phyloP scores from a whole-genome alignment of 179 eudicot species.

The Spinacia oleracea region DNA sequence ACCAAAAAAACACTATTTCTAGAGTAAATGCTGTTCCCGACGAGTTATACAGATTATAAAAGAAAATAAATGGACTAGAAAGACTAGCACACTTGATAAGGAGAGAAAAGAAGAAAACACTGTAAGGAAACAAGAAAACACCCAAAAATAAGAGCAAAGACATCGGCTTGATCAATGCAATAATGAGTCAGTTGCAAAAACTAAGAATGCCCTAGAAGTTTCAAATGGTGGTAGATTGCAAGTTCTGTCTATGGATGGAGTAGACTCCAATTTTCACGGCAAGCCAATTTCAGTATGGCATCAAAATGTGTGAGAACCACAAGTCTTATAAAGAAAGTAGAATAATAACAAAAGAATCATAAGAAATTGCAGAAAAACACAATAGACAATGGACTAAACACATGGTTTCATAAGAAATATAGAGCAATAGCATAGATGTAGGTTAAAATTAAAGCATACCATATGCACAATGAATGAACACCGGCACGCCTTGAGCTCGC shows the following conservation, averaged over 20 bases:
- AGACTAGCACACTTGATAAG: neutral
- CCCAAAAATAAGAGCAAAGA: neutral
- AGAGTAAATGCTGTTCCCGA: neutral
- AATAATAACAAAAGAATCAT: no score
- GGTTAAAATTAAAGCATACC: constrained; percentile 59
- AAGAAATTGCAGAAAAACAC: neutral
- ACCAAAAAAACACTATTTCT: neutral
- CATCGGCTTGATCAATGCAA: neutral
- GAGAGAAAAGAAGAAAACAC: neutral
- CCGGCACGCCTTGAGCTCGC: constrained; percentile 60
- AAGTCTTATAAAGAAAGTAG: neutral
- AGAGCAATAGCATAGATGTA: no score
- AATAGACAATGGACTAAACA: neutral
- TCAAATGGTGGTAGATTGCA: no score
- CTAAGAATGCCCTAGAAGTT: neutral
- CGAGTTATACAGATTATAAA: neutral
- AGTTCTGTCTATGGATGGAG: no score
- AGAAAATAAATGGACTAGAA: neutral
- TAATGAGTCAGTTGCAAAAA: neutral
- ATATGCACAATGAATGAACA: constrained; percentile 87
- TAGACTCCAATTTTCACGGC: neutral
- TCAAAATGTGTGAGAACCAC: neutral
- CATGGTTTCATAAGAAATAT: neutral
- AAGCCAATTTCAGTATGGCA: no score
- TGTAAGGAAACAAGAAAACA: neutral